Evolutionary conservation across 1,284 basidiomycete species (phyloP), one percentile per base, ranked within the genome.

Genomic region (Ganoderma lucidum): DNA sequence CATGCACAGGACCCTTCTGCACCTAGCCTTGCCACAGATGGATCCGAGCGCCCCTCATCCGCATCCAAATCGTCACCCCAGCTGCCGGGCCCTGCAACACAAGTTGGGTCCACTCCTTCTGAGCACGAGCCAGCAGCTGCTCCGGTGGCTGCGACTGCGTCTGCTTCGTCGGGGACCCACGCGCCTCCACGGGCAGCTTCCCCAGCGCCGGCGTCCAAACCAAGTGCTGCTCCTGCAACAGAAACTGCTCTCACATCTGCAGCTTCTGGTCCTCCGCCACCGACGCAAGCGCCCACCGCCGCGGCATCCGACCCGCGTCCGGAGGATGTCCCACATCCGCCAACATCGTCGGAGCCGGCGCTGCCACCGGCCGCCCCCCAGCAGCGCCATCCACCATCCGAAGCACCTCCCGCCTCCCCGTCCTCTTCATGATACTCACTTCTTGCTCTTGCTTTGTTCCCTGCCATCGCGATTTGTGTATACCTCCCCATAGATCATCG

Each of bases 401-500:
- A 41, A 1, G 23, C 59, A 10, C 59, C 39, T 17, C 35, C 35
- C 23, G 10, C 32, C n/a, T 42, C 39, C 12, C 28, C 48, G 3
- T 12, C 35, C 12, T 42, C 59, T 42, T 61, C 19, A 61, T 61
- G 41, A 60, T 23, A 30, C 10, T 59, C 23, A 15, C 45, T 48
- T n/a, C 45, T 48, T n/a, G 19, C 19, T n/a, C n/a, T 23, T 58
- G 32, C 4, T 61, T 61, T 14, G 59, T 37, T 1, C 14, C 39
- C 15, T n/a, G 15, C 32, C 32, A 14, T 41, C 39, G 39, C 23
- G 37, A 28, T 28, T 23, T 41, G 6, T 61, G 42, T 60, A 61
- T 61, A 61, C 59, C 59, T 61, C 58, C 32, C 58, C 32, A 17
- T 56, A 59, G 35, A 37, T 39, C 35, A 28, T 39, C 35, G 14